Evolutionary conservation across 192 early-diverging fungal species (phyloP).

Genomic region (Rhizoclosmatium sp.): DNA sequence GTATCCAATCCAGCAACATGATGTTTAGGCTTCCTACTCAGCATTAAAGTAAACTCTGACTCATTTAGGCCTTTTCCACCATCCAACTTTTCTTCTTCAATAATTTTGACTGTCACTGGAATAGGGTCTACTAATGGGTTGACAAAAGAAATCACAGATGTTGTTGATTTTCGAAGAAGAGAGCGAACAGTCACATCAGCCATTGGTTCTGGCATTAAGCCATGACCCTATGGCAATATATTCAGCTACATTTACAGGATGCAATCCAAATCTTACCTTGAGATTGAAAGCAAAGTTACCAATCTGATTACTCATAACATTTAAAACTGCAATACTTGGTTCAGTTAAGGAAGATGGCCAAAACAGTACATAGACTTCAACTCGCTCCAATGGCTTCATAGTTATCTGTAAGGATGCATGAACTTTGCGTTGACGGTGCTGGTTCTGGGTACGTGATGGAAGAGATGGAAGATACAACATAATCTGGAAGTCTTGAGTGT

Average conservation of each 20-base stretch:
- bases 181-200: slow-evolving; percentile 37
- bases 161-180: slow-evolving; percentile 40
- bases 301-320: slow-evolving; percentile 35
- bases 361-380: slow-evolving; percentile 54
- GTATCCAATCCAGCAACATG: slow-evolving; percentile 49
- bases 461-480: background rate
- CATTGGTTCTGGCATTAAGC: slow-evolving; percentile 52
- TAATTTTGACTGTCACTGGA: slow-evolving; percentile 44
- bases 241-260: background rate
- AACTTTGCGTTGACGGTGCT: background rate
- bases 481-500: slow-evolving; percentile 52
- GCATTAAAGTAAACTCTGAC: slow-evolving; percentile 46
- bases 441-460: background rate
- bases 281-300: slow-evolving; percentile 46
- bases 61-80: background rate
- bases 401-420: background rate
- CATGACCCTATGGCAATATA: slow-evolving; percentile 40
- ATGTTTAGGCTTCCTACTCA: slow-evolving; percentile 36
- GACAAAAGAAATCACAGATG: slow-evolving; percentile 47
- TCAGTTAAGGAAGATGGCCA: slow-evolving; percentile 61
- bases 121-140: slow-evolving; percentile 57
- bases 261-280: slow-evolving; percentile 26
- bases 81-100: slow-evolving; percentile 21
- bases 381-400: slow-evolving; percentile 42
- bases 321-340: slow-evolving; percentile 10